Evolutionary conservation across 768 basidiomycete genomes (phyloP).

Genomic region (Tylopilus vinaceipallidus): DNA sequence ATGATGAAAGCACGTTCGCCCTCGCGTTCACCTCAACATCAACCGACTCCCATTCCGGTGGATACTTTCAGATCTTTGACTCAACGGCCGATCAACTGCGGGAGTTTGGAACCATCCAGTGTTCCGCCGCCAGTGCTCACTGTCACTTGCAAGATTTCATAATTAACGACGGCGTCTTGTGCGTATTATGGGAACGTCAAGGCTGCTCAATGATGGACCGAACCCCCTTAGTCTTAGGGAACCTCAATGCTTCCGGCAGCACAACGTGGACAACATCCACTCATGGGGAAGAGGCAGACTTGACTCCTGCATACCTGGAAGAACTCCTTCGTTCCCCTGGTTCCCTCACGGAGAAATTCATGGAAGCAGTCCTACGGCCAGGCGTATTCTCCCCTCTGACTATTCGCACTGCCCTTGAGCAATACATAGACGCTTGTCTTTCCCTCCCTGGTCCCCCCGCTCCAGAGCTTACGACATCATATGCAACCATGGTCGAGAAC

Average conservation of each 20-base stretch:
- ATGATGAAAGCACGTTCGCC: slow-evolving; percentile 56
- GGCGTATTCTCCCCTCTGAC: slow-evolving; percentile 85
- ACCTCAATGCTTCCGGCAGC: slow-evolving; percentile 27
- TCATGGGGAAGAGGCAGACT: slow-evolving; percentile 69
- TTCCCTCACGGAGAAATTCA: slow-evolving; percentile 75
- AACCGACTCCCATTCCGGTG: slow-evolving; percentile 63
- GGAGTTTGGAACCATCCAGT: slow-evolving; percentile 57
- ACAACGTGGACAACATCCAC: slow-evolving; percentile 53
- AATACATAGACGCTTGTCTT: slow-evolving; percentile 74
- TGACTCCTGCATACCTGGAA: slow-evolving; percentile 86
- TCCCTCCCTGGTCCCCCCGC: slow-evolving; percentile 58
- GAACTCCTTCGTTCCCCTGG: slow-evolving; percentile 71
- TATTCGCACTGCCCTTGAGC: slow-evolving; percentile 76
- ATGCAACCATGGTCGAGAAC: slow-evolving; percentile 67
- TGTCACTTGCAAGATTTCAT: slow-evolving; percentile 82
- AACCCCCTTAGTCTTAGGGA: slow-evolving; percentile 44
- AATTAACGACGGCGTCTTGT: slow-evolving; percentile 48
- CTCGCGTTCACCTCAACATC: slow-evolving; percentile 73
- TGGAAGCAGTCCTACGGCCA: slow-evolving; percentile 81
- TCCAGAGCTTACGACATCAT: slow-evolving; percentile 57
- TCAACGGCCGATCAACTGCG: slow-evolving; percentile 56
- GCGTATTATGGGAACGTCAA: slow-evolving; percentile 79
- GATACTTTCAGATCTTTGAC: slow-evolving; percentile 71
- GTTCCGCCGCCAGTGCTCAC: slow-evolving; percentile 57
- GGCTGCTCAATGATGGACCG: slow-evolving; percentile 70